Conservation (phyloP, 2,329 filamentous ascomycete genomes). For the Ampelomyces quisqualis region DNA sequence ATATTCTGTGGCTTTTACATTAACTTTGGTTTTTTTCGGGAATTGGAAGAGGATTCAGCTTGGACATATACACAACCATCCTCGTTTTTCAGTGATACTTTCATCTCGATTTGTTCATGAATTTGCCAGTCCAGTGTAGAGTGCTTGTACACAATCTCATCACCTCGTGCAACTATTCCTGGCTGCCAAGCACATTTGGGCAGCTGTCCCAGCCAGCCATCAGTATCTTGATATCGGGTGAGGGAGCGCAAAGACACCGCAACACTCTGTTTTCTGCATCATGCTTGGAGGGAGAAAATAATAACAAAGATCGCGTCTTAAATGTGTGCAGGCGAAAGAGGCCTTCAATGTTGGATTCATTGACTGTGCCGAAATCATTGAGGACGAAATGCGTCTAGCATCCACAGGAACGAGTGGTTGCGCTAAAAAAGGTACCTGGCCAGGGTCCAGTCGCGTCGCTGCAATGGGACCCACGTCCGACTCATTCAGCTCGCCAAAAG, state of each 20-base stretch:
- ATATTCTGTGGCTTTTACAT: conserved; percentile 11
- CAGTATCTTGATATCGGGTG: too few relatives aligned
- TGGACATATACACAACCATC: conserved; percentile 1
- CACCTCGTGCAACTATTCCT: background rate
- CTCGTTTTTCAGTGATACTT: too few relatives aligned
- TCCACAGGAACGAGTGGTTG: background rate
- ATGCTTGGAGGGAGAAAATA: too few relatives aligned
- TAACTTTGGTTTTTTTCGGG: conserved; percentile 1
- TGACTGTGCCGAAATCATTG: too few relatives aligned
- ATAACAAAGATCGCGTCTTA: too few relatives aligned
- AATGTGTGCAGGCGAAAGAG: too few relatives aligned
- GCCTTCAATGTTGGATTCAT: too few relatives aligned
- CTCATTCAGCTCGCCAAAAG: conserved; percentile 20
- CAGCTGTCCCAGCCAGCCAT: conserved; percentile 5
- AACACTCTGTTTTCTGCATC: background rate
- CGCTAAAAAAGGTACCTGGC: conserved; percentile 2
- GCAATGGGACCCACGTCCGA: conserved; percentile 15
- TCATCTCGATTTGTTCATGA: too few relatives aligned
- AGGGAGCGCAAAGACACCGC: conserved; percentile 1
- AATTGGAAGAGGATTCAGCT: background rate
- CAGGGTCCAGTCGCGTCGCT: conserved; percentile 6
- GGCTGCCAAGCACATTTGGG: conserved; percentile 1
- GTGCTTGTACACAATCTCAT: too few relatives aligned
- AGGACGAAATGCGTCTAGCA: too few relatives aligned
- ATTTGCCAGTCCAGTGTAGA: too few relatives aligned